Conservation (phyloP, 208 protist species). For the Trypanosoma melophagium region DNA sequence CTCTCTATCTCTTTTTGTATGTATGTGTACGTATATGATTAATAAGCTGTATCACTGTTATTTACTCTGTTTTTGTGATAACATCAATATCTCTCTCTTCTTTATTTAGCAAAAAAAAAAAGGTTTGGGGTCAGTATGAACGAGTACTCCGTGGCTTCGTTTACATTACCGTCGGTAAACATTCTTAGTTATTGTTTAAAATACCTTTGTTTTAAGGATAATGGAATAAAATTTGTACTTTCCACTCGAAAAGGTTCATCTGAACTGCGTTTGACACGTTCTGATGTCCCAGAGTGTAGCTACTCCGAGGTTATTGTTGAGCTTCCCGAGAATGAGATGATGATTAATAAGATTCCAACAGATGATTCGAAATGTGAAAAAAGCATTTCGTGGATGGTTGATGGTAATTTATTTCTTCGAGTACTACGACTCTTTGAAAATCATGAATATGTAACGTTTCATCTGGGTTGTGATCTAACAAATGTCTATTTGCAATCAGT, state of each 20-base stretch:
- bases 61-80: no score
- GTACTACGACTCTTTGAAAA: constrained; percentile 54
- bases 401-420: constrained; percentile 38
- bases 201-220: constrained; percentile 24
- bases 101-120: no score
- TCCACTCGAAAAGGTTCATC: constrained; percentile 2
- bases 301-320: constrained; percentile 48
- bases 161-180: constrained; percentile 26
- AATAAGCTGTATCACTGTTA: no score
- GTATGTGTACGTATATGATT: no score
- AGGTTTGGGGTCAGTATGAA: not conserved
- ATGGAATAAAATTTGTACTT: constrained; percentile 17
- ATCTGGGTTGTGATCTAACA: constrained; percentile 36
- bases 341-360: not conserved
- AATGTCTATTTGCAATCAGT: constrained; percentile 48
- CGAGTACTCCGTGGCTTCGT: constrained; percentile 9
- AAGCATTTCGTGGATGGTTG: constrained; percentile 43
- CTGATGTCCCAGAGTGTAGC: constrained; percentile 50
- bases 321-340: constrained; percentile 1
- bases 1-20: no score
- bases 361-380: constrained; percentile 18
- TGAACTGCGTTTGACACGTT: constrained; percentile 34
- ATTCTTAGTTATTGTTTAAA: constrained; percentile 22
- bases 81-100: no score
- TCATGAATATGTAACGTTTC: constrained; percentile 37